phyloP scores from a whole-genome alignment of 2,329 filamentous ascomycete species.

The Alternaria incomplexa region DNA sequence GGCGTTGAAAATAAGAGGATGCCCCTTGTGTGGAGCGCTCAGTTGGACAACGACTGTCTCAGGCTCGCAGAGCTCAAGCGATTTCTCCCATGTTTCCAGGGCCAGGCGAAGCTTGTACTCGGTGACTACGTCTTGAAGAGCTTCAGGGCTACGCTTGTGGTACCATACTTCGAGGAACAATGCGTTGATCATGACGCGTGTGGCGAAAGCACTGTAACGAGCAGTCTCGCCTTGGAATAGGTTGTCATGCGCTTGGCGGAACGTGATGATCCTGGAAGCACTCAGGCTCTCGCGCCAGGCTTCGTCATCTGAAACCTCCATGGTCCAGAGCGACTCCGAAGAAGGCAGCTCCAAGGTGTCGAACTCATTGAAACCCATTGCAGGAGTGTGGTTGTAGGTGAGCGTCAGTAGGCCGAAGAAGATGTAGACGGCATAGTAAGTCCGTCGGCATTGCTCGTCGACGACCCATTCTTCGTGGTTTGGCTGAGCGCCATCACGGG shows the following conservation, averaged over 20 bases:
- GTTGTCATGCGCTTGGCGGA: conserved; percentile 92
- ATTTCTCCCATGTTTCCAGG: conserved; percentile 98
- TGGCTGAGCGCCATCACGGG: conserved; percentile 76
- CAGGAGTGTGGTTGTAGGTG: conserved; percentile 97
- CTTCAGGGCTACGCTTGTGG: conserved; percentile 97
- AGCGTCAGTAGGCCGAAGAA: conserved; percentile 95
- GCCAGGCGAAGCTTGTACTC: conserved; percentile 97
- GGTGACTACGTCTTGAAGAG: conserved; percentile 93
- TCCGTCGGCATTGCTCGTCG: conserved; percentile 93
- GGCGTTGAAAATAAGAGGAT: conserved; percentile 96
- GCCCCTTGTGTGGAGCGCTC: conserved; percentile 92
- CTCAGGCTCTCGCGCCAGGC: conserved; percentile 83
- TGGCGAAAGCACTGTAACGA: conserved; percentile 94
- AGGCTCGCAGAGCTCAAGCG: conserved; percentile 88
- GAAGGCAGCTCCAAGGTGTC: conserved; percentile 91
- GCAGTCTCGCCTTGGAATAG: conserved; percentile 92
- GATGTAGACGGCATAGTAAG: conserved; percentile 98
- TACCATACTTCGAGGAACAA: conserved; percentile 99
- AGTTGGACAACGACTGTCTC: conserved; percentile 87
- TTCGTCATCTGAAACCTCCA: conserved; percentile 77
- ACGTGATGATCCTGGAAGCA: conserved; percentile 76
- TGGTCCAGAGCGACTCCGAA: conserved; percentile 92
- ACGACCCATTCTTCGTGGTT: conserved; percentile 92
- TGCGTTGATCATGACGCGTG: conserved; percentile 98
- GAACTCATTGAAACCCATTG: conserved; percentile 98